Conservation (phyloP, 2,329 filamentous ascomycete genomes). For the Cryphonectria carpinicola region DNA sequence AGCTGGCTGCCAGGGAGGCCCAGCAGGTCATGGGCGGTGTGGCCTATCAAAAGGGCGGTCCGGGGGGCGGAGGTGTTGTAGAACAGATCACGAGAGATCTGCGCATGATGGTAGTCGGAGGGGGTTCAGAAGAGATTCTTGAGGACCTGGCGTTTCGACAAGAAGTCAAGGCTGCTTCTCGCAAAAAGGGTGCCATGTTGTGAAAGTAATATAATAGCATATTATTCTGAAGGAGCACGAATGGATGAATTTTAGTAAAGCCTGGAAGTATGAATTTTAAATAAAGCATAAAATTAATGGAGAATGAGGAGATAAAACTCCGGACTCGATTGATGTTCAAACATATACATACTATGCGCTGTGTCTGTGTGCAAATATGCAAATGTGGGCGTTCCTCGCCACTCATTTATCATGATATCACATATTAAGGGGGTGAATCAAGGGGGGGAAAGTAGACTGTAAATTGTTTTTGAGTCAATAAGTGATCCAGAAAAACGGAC, state of each 20-base stretch:
- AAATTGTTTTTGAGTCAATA: background rate
- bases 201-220: background rate
- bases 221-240: background rate
- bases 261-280: no score
- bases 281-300: slow-evolving; percentile 10
- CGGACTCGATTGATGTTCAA: slow-evolving; percentile 7
- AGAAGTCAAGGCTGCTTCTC: slow-evolving; percentile 37
- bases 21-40: slow-evolving; percentile 55
- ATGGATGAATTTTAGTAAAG: background rate
- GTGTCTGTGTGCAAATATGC: slow-evolving; percentile 18
- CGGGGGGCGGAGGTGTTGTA: slow-evolving; percentile 43
- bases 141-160: slow-evolving; percentile 50
- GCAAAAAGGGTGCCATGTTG: background rate
- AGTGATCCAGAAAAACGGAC: background rate
- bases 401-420: background rate
- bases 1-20: slow-evolving; percentile 51
- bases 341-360: slow-evolving; percentile 20
- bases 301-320: slow-evolving; percentile 16
- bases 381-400: background rate
- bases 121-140: slow-evolving; percentile 56
- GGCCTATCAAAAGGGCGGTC: slow-evolving; percentile 49
- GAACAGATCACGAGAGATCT: slow-evolving; percentile 55
- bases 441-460: background rate
- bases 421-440: background rate
- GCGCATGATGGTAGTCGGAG: slow-evolving; percentile 54